Evolutionary conservation across 106 monocot genomes (phyloP), one percentile per base, ranked within the genome.

Genomic region (Hemerocallis citrina): DNA sequence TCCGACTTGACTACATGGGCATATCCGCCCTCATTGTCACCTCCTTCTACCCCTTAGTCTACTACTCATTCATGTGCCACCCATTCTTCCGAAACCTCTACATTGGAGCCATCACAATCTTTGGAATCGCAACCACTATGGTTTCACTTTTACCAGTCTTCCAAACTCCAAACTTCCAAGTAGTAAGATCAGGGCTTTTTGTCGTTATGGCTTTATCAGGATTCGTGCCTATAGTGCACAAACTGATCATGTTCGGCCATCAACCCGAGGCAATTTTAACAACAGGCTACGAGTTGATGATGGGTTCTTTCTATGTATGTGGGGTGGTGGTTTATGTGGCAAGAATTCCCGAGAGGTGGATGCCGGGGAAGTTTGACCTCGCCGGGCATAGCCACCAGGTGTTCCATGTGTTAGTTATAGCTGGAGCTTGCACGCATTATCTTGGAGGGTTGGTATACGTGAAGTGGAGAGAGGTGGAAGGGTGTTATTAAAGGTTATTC

Each of bases 11-110:
- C 76, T 92, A 79, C 68, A 71, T 78, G 17, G 87, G 84, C 28
- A 84, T 88, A 41, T 70, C 84, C 17, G 63, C 63, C 19, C 77
- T 92, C 42, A 81, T 92, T 49, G 88, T 92, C 44, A 84, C 88
- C 62, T 88, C 92, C 61, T 88, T 88, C 84, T 81, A 84, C 58
- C 88, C 88, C 0, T 57, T 74, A 20, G 84, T 84, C 63, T 92
- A 84, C 77, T 87, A 87, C 77, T 62, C 87, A 32, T 88, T 92
- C 70, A 41, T 64, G 17, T 92, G 92, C 68, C 46, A 87, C 47
- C 77, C 87, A 1, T 71, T 92, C 64, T 84, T 45, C 57, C 73
- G 68, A 16, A 57, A 70, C 73, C 72, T 88, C 51, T 61, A 69
- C 60, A 19, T 57, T 28, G 42, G 61, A 45, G 61, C 68, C 75